These are phyloP conservation scores for Citrullus mucosospermus DNA, from an alignment of 306 rosid species.

Conservation along the genomic window DNA sequence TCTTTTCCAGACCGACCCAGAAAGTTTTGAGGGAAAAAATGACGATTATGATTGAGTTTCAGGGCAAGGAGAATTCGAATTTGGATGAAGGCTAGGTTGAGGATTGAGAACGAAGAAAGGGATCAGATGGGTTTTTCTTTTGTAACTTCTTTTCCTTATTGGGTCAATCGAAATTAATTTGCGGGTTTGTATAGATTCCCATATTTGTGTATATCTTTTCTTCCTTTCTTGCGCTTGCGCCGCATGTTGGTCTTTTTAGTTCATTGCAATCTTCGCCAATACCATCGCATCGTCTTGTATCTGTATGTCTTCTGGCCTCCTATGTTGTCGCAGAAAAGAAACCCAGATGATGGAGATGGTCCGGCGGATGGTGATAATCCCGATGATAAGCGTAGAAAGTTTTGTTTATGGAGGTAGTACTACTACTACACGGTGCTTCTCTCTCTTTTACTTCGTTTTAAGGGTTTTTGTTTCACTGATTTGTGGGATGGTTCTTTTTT, in stretches of 20 bases:
- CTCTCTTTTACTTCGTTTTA: background rate
- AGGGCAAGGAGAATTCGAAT: background rate
- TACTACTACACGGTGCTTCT: background rate
- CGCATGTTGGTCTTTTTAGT: slow-evolving; percentile 32
- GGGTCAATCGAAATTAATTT: background rate
- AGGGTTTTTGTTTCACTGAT: background rate
- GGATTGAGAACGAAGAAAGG: background rate
- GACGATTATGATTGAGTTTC: background rate
- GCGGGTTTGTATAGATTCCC: background rate
- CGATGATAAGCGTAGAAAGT: slow-evolving; percentile 62
- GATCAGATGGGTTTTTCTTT: background rate
- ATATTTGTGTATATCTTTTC: background rate
- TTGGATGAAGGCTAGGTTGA: background rate
- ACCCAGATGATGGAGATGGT: slow-evolving; percentile 54
- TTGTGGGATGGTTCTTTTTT: background rate
- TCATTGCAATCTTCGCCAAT: slow-evolving; percentile 5
- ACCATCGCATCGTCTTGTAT: background rate
- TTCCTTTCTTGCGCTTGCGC: slow-evolving; percentile 1
- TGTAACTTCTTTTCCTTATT: background rate
- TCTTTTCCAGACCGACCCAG: background rate
- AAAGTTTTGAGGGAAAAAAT: background rate
- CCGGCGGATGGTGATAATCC: slow-evolving; percentile 30
- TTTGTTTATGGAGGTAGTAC: slow-evolving; percentile 26
- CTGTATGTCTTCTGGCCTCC: background rate
- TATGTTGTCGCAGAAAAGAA: slow-evolving; percentile 75